These are phyloP conservation scores for Dioscorea zingiberensis DNA, from an alignment of 106 monocot species.

Conservation along the genomic window DNA sequence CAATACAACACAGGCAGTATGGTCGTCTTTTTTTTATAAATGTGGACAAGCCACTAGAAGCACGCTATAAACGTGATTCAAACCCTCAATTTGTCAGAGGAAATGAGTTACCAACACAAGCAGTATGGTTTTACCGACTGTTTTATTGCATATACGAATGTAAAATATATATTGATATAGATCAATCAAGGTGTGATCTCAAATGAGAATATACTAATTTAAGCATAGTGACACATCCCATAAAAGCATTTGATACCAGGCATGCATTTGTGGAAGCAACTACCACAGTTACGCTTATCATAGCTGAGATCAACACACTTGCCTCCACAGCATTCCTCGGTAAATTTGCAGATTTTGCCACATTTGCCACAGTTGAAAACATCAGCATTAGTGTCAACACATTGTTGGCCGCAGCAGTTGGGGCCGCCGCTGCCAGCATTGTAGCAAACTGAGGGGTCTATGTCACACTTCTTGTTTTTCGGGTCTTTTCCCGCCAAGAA, in stretches of 20 bases:
- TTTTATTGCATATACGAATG: too few relatives aligned
- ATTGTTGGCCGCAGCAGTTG: constrained; percentile 5
- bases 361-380: constrained; percentile 13
- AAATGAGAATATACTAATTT: background rate
- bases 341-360: constrained; percentile 14
- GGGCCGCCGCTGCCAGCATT: background rate
- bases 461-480: constrained; percentile 3
- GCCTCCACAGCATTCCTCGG: constrained; percentile 11
- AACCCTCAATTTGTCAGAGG: too few relatives aligned
- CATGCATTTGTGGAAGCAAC: constrained; percentile 15
- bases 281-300: constrained; percentile 13
- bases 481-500: constrained; percentile 1
- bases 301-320: constrained; percentile 1
- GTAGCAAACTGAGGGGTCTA: background rate
- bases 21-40: too few relatives aligned
- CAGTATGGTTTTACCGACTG: too few relatives aligned
- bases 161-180: too few relatives aligned
- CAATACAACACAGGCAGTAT: too few relatives aligned
- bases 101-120: too few relatives aligned
- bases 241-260: constrained; percentile 1
- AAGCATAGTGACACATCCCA: constrained; percentile 17
- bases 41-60: too few relatives aligned
- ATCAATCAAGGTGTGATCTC: too few relatives aligned
- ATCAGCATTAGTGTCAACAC: constrained; percentile 7
- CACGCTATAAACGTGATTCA: too few relatives aligned